These are phyloP conservation scores for Gillenia trifoliata DNA, from an alignment of 306 rosid genomes.

Conservation along the genomic window DNA sequence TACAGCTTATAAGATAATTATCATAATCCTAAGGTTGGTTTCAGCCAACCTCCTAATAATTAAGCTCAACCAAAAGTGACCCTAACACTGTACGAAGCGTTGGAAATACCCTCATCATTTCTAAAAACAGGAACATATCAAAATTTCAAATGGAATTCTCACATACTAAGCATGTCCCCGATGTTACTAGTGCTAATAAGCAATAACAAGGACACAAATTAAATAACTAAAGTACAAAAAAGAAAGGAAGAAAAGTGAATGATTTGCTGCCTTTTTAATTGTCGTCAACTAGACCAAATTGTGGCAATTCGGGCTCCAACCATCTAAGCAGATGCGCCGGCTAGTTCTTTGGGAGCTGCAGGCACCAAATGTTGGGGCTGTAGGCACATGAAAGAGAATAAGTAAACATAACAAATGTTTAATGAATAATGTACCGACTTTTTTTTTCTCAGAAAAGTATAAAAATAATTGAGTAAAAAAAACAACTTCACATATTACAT, in stretches of 20 bases:
- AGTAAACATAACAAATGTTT: not conserved
- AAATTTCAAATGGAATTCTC: constrained; percentile 12
- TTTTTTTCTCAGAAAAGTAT: not conserved
- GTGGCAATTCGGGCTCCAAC: not conserved
- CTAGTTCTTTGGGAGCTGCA: constrained; percentile 35
- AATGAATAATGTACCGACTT: not conserved
- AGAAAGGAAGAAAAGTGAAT: not conserved
- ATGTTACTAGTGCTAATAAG: not conserved
- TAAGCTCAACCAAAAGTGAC: not conserved
- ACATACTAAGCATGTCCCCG: not conserved
- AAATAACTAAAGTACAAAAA: not conserved
- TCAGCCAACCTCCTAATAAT: not conserved
- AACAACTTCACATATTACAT: not conserved
- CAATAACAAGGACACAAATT: not conserved
- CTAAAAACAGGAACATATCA: not conserved
- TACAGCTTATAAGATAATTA: no score
- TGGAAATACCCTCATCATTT: no score
- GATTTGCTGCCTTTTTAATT: not conserved
- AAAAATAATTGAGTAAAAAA: no score
- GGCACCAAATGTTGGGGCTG: constrained; percentile 56
- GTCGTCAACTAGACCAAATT: not conserved
- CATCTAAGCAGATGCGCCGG: constrained; percentile 32
- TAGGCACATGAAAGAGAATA: constrained; percentile 10
- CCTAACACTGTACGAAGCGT: no score
- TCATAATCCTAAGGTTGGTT: no score